Conservation (phyloP, 306 rosid species). For the Glycyrrhiza uralensis region DNA sequence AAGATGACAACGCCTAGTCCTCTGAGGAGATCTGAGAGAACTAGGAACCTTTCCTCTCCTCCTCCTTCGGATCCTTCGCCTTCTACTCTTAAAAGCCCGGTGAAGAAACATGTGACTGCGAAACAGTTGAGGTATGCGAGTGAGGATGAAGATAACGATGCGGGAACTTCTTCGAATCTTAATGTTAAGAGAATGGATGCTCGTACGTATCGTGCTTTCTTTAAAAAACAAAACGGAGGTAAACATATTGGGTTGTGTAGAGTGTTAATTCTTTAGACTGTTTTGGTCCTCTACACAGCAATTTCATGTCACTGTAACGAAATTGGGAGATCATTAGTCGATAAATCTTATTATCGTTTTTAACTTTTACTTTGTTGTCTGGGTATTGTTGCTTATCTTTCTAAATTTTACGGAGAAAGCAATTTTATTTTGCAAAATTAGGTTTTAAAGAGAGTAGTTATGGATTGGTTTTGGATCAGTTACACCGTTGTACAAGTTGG, state of each 20-base stretch:
- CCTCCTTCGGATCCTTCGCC: constrained; percentile 28
- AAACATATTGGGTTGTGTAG: not conserved
- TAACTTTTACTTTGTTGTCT: not conserved
- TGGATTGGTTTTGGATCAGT: not conserved
- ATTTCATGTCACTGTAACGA: too few species aligned
- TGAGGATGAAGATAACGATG: constrained; percentile 25
- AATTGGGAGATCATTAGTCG: too few species aligned
- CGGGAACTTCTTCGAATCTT: constrained; percentile 21
- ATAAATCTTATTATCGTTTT: not conserved
- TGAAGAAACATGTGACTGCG: constrained; percentile 40
- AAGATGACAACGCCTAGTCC: constrained; percentile 35
- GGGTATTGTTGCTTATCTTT: not conserved
- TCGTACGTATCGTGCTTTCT: constrained; percentile 33
- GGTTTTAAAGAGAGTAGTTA: not conserved
- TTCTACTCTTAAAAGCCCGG: constrained; percentile 28
- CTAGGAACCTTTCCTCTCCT: constrained; percentile 21
- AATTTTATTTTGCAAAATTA: not conserved
- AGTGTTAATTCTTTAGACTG: not conserved
- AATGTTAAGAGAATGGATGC: constrained; percentile 36
- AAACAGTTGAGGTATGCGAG: constrained; percentile 24
- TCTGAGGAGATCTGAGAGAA: constrained; percentile 67
- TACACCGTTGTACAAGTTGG: not conserved
- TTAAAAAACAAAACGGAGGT: constrained; percentile 12
- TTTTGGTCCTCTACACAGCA: not conserved
- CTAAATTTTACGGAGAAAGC: not conserved